A percentile compares a stretch with the other conserved stretches of the same genome.
Evolutionary conservation across 2,329 filamentous ascomycete genomes (phyloP).

Genomic region (Alternaria metachromatica): DNA sequence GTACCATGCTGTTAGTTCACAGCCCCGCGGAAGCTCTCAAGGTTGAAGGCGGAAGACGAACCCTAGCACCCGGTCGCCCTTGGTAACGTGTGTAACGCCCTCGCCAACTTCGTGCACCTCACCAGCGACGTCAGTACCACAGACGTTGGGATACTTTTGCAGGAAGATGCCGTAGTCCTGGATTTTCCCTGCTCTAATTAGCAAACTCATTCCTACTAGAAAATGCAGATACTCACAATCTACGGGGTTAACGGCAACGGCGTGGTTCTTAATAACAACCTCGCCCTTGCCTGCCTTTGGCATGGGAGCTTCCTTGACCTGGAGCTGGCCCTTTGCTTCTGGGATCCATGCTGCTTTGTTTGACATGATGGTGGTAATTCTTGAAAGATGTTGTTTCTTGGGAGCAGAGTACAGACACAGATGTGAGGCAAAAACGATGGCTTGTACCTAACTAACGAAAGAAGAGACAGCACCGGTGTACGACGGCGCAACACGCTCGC

Average conservation of each 20-base stretch:
- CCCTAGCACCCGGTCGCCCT: conserved; percentile 55
- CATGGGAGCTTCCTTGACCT: conserved; percentile 39
- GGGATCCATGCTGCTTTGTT: conserved; percentile 45
- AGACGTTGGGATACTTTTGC: conserved; percentile 42
- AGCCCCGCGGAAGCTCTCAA: neutral
- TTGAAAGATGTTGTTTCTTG: neutral
- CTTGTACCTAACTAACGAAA: neutral
- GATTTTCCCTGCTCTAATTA: conserved; percentile 36
- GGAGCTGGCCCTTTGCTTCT: conserved; percentile 35
- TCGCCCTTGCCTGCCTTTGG: conserved; percentile 38
- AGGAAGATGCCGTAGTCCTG: conserved; percentile 46
- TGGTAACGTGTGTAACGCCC: conserved; percentile 53
- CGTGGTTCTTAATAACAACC: conserved; percentile 44
- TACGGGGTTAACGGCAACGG: conserved; percentile 43
- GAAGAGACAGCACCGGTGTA: neutral
- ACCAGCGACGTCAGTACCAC: conserved; percentile 55
- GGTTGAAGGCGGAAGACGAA: conserved; percentile 10
- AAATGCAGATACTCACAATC: conserved; percentile 28
- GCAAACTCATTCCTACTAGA: neutral
- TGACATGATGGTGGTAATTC: conserved; percentile 23
- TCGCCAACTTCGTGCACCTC: conserved; percentile 56
- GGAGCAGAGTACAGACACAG: neutral
- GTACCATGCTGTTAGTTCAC: conserved; percentile 1
- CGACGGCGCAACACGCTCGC: neutral
- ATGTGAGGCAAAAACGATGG: neutral